Conservation (phyloP, 176 grass and related monocot species). For the Eragrostis curvula region DNA sequence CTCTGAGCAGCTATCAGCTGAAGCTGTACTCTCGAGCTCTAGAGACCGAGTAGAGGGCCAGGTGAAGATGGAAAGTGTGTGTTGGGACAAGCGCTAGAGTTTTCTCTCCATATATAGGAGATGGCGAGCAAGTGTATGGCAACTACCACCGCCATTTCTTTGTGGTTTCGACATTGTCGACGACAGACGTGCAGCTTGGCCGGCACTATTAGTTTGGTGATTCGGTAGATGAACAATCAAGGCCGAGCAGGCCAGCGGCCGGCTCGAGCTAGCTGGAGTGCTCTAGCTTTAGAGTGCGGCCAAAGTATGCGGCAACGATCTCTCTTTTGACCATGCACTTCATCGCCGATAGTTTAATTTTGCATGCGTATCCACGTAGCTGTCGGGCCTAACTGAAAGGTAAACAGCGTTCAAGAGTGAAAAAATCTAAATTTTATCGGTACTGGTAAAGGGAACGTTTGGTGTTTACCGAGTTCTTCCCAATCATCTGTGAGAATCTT, state of each 20-base stretch:
- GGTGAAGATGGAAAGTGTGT: constrained; percentile 3
- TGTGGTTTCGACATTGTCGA: constrained; percentile 4
- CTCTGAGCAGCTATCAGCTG: constrained; percentile 5
- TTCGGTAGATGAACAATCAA: constrained; percentile 66
- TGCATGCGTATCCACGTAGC: constrained; percentile 20
- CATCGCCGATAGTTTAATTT: constrained; percentile 15
- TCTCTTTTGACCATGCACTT: constrained; percentile 37
- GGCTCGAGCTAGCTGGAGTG: constrained; percentile 41
- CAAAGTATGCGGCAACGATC: constrained; percentile 58
- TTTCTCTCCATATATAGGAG: constrained; percentile 45
- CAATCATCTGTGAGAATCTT: constrained; percentile 2
- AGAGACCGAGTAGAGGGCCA: not conserved
- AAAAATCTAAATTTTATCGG: not conserved
- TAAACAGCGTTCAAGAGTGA: not conserved
- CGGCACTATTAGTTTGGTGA: constrained; percentile 55
- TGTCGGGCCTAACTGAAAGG: constrained; percentile 2
- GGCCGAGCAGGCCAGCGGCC: constrained; percentile 35
- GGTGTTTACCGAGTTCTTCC: not conserved
- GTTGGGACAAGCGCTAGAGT: constrained; percentile 13
- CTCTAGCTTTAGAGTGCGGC: constrained; percentile 65
- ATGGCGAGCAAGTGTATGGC: constrained; percentile 1
- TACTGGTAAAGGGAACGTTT: not conserved
- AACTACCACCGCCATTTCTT: constrained; percentile 55
- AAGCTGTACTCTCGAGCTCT: constrained; percentile 13
- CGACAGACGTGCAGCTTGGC: constrained; percentile 43